These are phyloP conservation scores for Gastrolobium bilobum DNA, from an alignment of 306 rosid genomes.

Conservation along the genomic window DNA sequence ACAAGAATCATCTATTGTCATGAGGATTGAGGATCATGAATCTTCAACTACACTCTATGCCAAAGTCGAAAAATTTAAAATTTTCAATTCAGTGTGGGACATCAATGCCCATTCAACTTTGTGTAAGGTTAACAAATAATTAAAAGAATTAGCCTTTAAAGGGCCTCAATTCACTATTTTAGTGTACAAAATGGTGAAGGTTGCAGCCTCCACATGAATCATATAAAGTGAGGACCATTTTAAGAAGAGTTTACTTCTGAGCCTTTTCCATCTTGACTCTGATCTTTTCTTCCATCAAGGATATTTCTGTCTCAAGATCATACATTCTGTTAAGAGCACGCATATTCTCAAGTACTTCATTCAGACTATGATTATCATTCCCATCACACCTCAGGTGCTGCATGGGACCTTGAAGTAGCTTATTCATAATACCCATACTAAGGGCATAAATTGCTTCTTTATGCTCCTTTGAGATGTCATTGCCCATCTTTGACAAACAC, in stretches of 20 bases:
- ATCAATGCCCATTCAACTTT: slow-evolving; percentile 23
- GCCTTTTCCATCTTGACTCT: slow-evolving; percentile 69
- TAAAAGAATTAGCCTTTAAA: slow-evolving; percentile 49
- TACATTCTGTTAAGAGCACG: slow-evolving; percentile 90
- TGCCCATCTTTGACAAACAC: slow-evolving; percentile 84
- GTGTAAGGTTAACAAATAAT: slow-evolving; percentile 43
- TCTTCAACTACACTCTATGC: slow-evolving; percentile 22
- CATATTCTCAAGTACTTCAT: slow-evolving; percentile 85
- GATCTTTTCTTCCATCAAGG: slow-evolving; percentile 80
- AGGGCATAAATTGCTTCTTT: slow-evolving; percentile 79
- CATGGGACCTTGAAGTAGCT: slow-evolving; percentile 92
- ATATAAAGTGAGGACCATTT: slow-evolving; percentile 40
- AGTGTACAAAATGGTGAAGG: slow-evolving; percentile 46
- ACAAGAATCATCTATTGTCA: slow-evolving; percentile 41
- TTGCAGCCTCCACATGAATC: slow-evolving; percentile 25
- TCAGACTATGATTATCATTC: slow-evolving; percentile 56
- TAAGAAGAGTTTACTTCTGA: slow-evolving; percentile 51
- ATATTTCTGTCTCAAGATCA: slow-evolving; percentile 79
- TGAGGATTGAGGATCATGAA: slow-evolving; percentile 29
- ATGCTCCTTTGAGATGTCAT: slow-evolving; percentile 69
- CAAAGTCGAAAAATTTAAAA: slow-evolving; percentile 3
- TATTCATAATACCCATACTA: slow-evolving; percentile 80
- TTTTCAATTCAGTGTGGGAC: slow-evolving; percentile 14
- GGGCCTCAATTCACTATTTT: slow-evolving; percentile 30
- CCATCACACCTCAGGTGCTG: slow-evolving; percentile 85